These are phyloP conservation scores for Phytophthora vignae DNA, from an alignment of 352 stramenopile genomes.

Conservation along the genomic window DNA sequence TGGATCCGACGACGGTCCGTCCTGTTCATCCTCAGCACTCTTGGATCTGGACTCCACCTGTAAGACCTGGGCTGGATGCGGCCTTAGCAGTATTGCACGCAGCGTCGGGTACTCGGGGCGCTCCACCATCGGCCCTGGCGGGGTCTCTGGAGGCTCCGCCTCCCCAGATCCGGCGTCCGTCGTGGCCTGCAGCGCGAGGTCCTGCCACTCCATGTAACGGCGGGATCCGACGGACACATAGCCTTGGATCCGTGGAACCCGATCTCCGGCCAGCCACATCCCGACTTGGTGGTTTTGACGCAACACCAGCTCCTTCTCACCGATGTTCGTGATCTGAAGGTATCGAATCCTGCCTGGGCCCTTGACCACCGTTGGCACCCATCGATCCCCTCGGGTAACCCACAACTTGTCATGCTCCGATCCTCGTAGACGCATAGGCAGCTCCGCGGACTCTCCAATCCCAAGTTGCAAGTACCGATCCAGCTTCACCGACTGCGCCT, in stretches of 20 bases:
- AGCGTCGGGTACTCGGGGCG: background rate
- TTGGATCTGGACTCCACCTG: background rate
- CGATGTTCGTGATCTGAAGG: slow-evolving; percentile 14
- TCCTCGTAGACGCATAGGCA: background rate
- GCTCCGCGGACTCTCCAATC: background rate
- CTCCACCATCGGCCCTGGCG: background rate
- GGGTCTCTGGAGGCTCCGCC: background rate
- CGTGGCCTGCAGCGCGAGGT: slow-evolving; percentile 6
- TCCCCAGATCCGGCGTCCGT: background rate
- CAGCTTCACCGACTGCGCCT: background rate
- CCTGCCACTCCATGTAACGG: slow-evolving; percentile 13
- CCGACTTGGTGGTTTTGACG: background rate
- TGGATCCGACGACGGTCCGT: background rate
- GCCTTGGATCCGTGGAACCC: slow-evolving; percentile 2
- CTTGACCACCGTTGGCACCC: slow-evolving; percentile 5
- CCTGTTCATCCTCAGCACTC: background rate
- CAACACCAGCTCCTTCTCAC: background rate
- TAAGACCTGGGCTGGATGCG: background rate
- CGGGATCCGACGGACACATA: slow-evolving; percentile 13
- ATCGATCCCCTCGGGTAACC: slow-evolving; percentile 5
- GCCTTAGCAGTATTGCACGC: background rate
- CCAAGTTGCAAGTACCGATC: background rate
- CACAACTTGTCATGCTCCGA: slow-evolving; percentile 12
- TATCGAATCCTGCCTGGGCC: background rate
- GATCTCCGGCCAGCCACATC: slow-evolving; percentile 15